Evolutionary conservation across 2,329 filamentous ascomycete species (phyloP).

Genomic region (Magnaporthiopsis rhizophila): DNA sequence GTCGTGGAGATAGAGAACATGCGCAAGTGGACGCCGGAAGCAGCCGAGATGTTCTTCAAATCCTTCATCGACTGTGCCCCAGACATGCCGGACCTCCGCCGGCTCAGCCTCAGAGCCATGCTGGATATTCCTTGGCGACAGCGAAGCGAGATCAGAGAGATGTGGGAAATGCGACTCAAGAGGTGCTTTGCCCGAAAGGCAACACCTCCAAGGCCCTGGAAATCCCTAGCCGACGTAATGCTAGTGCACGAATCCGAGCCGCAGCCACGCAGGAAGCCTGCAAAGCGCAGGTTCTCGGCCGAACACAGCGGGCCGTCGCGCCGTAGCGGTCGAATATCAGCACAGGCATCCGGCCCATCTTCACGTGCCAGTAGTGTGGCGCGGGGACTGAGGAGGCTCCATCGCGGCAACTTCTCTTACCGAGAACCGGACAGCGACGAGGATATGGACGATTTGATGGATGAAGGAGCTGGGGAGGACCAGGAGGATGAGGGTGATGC

Average conservation of each 20-base stretch:
- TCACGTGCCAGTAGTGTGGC: constrained; percentile 22
- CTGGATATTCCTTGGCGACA: constrained; percentile 76
- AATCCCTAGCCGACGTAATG: constrained; percentile 11
- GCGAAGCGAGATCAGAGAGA: constrained; percentile 68
- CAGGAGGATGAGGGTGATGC: constrained; percentile 12
- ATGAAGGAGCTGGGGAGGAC: constrained; percentile 5
- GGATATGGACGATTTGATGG: constrained; percentile 19
- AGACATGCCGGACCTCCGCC: constrained; percentile 57
- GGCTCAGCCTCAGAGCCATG: constrained; percentile 66
- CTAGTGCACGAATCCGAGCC: constrained; percentile 5
- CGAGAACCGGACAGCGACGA: constrained; percentile 39
- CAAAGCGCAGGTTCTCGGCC: not conserved
- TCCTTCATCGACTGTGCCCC: constrained; percentile 68
- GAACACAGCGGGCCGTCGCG: constrained; percentile 19
- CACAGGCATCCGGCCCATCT: constrained; percentile 15
- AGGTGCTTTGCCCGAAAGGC: constrained; percentile 51
- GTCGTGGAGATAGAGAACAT: constrained; percentile 69
- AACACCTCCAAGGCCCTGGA: constrained; percentile 16
- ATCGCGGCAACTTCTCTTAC: constrained; percentile 24
- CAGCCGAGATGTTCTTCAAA: constrained; percentile 69
- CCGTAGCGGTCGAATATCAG: constrained; percentile 29
- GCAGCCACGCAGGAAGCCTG: not conserved
- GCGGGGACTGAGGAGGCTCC: constrained; percentile 15
- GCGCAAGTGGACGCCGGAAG: constrained; percentile 61
- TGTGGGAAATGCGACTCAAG: constrained; percentile 66